Evolutionary conservation across 2,329 filamentous ascomycete species (phyloP), one percentile per base, ranked within the genome.

Genomic region (Chaetomium sp.): DNA sequence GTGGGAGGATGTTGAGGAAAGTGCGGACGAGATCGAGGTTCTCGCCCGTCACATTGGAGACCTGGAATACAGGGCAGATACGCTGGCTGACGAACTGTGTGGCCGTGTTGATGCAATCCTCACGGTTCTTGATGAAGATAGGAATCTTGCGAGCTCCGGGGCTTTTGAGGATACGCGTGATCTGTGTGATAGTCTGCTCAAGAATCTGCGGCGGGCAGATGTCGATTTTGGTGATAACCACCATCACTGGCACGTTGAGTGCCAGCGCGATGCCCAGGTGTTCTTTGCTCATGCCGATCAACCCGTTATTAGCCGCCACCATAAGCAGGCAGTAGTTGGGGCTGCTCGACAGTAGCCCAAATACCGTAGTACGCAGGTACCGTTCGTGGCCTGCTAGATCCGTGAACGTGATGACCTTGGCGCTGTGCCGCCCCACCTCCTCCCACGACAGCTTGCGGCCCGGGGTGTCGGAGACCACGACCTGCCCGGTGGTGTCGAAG

Each of bases 251-350:
- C 9, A 99, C 92, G 67, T 97, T 97, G 51, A 99, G 77, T 0
- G 94, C 91, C 36, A 97, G 76, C 0, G 94, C 92, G 61, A 99
- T 96, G 12, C 94, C 94, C 4, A 99, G 76, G 71, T 99, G 94
- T 75, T 99, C 94, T 78, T 95, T 95, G 72, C 89, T 95, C 94
- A 97, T 99, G 19, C 94, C 94, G 47, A 97, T 89, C 46, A 99
- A 77, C 3, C 94, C 94, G 68, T 99, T 97, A 66, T 99, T 99
- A 14, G 94, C 94, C 10, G 94, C 94, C 0, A 99, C 94, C 94
- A 99, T 99, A 48, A 99, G 82, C 34, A 99, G 74, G 69, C 94
- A 97, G 75, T 97, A 99, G 68, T 97, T 96, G 0, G 94, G 94
- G 74, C 91, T 95, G 72, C 89, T 95, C 54, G 90, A 95, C 32